Base-by-base conservation (phyloP, 257 asterid genomes). In the Solanum boliviense region DNA sequence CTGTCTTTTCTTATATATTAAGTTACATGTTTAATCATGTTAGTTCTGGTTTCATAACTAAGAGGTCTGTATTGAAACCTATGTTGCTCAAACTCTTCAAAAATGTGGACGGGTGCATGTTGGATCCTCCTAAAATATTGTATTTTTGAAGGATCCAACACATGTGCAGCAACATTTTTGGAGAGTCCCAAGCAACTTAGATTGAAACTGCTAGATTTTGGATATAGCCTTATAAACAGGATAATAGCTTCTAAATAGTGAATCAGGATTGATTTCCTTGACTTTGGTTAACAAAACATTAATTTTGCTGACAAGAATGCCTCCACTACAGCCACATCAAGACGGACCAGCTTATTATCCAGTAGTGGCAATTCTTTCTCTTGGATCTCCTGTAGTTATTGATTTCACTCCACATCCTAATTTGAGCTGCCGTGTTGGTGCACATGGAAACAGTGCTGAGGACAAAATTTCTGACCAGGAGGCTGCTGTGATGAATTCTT, bases 311-410 rank as follows among this genome's bases (percentile, higher is more conserved):
- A 88, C 87, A 68, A 65, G 38, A 86, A 46, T 25, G 6, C 36
- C 39, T 86, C 48, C 86, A 15, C 41, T 84, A 72, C 93, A 96
- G 99, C 94, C 98, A 9, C 99, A 95, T 91, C 99, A 97, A 90
- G 99, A 97, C 86, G 99, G 99, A 71, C 96, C 98, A 81, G 98
- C 99, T 41, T 97, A 97, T 92, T 90, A 81, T 84, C 99, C 99
- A 5, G 96, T 95, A 48, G 99, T 97, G 89, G 98, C 99, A 84
- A 95, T 97, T 89, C 91, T 97, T 56, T 97, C 99, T 83, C 97
- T 97, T 62, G 98, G 98, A 87, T 93, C 98, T 31, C 93, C 99
- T 71, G 95, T 92, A 84, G 95, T 95, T 85, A 93, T 97, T 98
- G 95, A 97, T 92, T 97, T 97, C 91, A 89, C 88, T 83, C 98